Evolutionary conservation across 768 basidiomycete species (phyloP), one percentile per base, ranked within the genome.

Genomic region (Pholiota molesta): DNA sequence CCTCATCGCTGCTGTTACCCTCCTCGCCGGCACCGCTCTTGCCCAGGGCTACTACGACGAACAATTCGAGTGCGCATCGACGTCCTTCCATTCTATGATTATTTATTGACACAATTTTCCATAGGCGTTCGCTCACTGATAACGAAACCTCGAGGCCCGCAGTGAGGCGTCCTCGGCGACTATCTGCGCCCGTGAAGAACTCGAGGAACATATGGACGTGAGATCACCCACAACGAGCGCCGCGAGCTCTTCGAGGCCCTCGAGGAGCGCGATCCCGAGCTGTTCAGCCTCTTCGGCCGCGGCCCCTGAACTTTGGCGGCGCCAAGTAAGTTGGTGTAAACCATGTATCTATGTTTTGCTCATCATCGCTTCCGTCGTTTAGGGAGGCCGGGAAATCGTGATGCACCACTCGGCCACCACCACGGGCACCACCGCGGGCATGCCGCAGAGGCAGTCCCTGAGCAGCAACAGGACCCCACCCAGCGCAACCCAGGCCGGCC

Each of bases 21-120:
- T 56, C 26, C 55, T 64, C 29, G 49, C 59, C 31, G 26, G 52
- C 47, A 47, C 54, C 31, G 59, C 47, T 31, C 31, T 64, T 13
- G 57, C 29, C 29, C 57, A 59, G 35, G 33, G 23, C 21, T 6
- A 7, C 26, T 52, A 29, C 29, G 55, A 37, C 4, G 33, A 47
- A 13, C 21, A 45, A 26, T 51, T 47, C 42, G 47, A 59, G 49
- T 52, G 42, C 28, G 42, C 29, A 57, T 10, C n/a, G 21, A 5
- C 2, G n/a, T 14, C 5, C 28, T 19, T 7, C 42, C 10, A 8
- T 16, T 55, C 16, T 3, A 3, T 8, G 39, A 21, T 8, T 21
- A 19, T 0, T 40, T 17, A 56, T 21, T 42, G 5, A 42, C n/a
- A 13, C 39, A 0, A 6, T 11, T 31, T 49, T 49, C n/a, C 7